These are phyloP conservation scores for Moniliella sp. DNA, from an alignment of 1,284 basidiomycete genomes.

Conservation along the genomic window DNA sequence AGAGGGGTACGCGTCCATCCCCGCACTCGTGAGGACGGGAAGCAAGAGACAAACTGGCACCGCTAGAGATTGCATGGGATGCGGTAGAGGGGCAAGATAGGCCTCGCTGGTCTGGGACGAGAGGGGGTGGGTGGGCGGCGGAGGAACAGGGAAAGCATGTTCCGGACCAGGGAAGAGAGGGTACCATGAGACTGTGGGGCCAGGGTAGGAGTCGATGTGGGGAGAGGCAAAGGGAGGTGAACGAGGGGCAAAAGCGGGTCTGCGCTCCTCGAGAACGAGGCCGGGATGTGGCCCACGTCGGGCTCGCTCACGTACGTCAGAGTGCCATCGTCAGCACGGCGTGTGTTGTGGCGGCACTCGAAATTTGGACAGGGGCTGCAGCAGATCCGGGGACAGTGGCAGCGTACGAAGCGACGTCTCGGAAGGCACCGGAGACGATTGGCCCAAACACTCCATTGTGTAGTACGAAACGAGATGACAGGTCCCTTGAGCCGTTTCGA, in stretches of 20 bases:
- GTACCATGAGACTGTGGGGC: no score
- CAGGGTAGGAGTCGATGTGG: background rate
- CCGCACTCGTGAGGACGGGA: no score
- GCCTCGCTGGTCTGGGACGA: no score
- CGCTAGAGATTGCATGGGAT: no score
- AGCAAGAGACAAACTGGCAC: no score
- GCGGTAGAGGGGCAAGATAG: no score
- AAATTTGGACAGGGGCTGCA: conserved; percentile 66
- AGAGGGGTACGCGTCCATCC: no score
- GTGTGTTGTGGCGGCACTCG: conserved; percentile 66
- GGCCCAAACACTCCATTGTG: conserved; percentile 60
- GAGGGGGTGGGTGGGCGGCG: no score
- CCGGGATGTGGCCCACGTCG: background rate
- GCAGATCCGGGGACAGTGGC: conserved; percentile 65
- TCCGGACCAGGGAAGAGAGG: no score
- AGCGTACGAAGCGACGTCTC: conserved; percentile 66
- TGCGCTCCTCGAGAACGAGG: background rate
- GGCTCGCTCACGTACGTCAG: background rate
- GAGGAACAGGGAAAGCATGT: no score
- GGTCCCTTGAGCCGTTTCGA: conserved; percentile 63
- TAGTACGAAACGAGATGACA: conserved; percentile 94
- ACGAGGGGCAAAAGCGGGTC: background rate
- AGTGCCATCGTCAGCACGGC: conserved; percentile 42
- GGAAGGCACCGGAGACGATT: conserved; percentile 65
- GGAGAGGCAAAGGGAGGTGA: no score